Evolutionary conservation across 139 green algal species (phyloP).

Genomic region (Tetraselmis chui): DNA sequence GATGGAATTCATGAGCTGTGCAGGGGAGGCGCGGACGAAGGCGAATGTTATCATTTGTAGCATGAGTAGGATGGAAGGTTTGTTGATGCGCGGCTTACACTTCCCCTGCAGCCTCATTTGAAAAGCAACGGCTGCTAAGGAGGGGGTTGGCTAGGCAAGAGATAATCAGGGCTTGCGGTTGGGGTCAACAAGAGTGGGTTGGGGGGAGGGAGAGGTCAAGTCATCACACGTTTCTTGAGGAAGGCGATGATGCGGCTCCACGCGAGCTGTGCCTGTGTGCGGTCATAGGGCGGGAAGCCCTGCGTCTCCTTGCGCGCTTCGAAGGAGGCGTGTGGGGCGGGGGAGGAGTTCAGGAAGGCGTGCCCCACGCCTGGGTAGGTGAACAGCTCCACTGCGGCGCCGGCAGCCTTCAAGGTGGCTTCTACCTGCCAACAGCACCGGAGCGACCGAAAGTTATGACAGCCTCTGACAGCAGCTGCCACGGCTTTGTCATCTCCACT

Average conservation of each 20-base stretch:
- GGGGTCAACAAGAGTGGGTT: neutral
- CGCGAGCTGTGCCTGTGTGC: neutral
- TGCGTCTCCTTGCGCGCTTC: neutral
- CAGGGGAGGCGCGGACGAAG: too few species aligned
- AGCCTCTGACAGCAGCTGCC: too few species aligned
- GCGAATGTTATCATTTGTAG: too few species aligned
- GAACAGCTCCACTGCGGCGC: slow-evolving; percentile 35
- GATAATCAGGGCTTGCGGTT: too few species aligned
- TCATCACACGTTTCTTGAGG: neutral
- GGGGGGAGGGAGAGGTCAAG: neutral
- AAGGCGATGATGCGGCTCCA: neutral
- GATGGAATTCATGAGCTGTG: too few species aligned
- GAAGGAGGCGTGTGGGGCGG: neutral
- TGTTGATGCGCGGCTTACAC: too few species aligned
- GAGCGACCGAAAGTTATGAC: neutral
- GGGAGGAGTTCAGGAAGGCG: slow-evolving; percentile 48
- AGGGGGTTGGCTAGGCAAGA: too few species aligned
- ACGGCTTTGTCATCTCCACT: too few species aligned
- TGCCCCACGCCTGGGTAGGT: slow-evolving; percentile 43
- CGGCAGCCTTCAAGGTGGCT: slow-evolving; percentile 20
- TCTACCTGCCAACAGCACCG: neutral
- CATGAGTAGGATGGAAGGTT: too few species aligned
- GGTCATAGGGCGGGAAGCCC: neutral
- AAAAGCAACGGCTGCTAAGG: too few species aligned
- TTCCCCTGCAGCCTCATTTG: too few species aligned